Base-by-base conservation (phyloP, 306 rosid genomes). In the Rosa rugosa region DNA sequence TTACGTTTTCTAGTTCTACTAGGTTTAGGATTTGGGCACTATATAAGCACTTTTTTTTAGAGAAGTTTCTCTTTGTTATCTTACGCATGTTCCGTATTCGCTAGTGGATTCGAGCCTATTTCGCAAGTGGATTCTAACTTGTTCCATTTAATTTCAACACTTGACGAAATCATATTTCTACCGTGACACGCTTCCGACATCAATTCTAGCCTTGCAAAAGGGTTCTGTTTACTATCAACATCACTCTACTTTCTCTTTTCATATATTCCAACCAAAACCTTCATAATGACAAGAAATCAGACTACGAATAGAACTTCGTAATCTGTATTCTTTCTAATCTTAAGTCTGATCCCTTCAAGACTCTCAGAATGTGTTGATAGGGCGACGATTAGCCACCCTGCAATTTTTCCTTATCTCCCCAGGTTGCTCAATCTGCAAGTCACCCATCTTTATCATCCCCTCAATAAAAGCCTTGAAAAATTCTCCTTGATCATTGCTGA, bases 381-480 rank as follows among this genome's bases (percentile, higher is more conserved):
- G n/a, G 3, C 69, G 81, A 25, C 77, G 17, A 70, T 89, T 94
- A 5, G 63, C 95, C 14, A 86, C 86, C 82, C 99, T 83, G 79
- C 97, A 94, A 41, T 94, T 88, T 73, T 73, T 85, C 82, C 99
- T 84, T 18, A 92, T 83, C 90, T 94, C 97, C 47, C 99, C 96
- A 0, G 91, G 95, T 0, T 57, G 77, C 63, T 85, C 88, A 6
- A 84, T 81, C 64, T 87, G 94, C 87, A 94, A 87, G 53, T 91
- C 97, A 5, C 99, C 97, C 97, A 94, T 31, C 81, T 88, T 92
- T 64, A 87, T 31, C 97, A 94, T 94, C 72, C 97, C 97, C 46
- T 88, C 81, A 5, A 69, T 97, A 76, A 94, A 91, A 4, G 87
- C 91, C 46, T 72, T 54, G 27, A 92, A 94, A 82, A 92, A 91